These are phyloP conservation scores for Xylaria sp. DNA, from an alignment of 2,329 filamentous ascomycete genomes.

Conservation along the genomic window DNA sequence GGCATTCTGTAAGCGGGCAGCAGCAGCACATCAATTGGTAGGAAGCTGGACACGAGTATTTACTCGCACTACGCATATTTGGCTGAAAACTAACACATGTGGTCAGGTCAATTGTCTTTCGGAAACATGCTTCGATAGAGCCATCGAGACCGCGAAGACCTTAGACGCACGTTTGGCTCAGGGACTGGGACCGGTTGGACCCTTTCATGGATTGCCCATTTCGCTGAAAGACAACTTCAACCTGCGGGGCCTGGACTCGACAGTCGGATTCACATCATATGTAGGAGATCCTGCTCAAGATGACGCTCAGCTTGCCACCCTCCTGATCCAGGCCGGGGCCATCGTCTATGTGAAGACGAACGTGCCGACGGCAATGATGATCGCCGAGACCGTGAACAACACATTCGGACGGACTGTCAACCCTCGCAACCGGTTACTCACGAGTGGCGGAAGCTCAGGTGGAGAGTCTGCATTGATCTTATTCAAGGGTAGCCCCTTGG, in stretches of 20 bases:
- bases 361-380: slow-evolving; percentile 74
- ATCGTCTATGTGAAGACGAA: slow-evolving; percentile 69
- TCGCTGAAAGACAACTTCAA: slow-evolving; percentile 80
- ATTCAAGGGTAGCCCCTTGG: slow-evolving; percentile 68
- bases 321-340: slow-evolving; percentile 61
- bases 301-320: slow-evolving; percentile 55
- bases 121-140: slow-evolving; percentile 66
- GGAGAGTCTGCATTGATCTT: slow-evolving; percentile 73
- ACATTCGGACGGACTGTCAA: slow-evolving; percentile 71
- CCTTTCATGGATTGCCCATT: slow-evolving; percentile 73
- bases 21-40: slow-evolving; percentile 54
- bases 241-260: slow-evolving; percentile 67
- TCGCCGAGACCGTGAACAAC: slow-evolving; percentile 74
- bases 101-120: slow-evolving; percentile 60
- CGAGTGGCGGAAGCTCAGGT: slow-evolving; percentile 73
- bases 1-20: slow-evolving; percentile 55
- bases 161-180: slow-evolving; percentile 63
- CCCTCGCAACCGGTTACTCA: slow-evolving; percentile 68
- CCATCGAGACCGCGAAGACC: slow-evolving; percentile 58
- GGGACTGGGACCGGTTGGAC: slow-evolving; percentile 63
- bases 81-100: slow-evolving; percentile 21
- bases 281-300: slow-evolving; percentile 65
- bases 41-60: background rate
- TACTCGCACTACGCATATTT: background rate
- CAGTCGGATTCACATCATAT: slow-evolving; percentile 71